Base-by-base conservation (phyloP, 179 eudicot species). In the Nepenthes alata region DNA sequence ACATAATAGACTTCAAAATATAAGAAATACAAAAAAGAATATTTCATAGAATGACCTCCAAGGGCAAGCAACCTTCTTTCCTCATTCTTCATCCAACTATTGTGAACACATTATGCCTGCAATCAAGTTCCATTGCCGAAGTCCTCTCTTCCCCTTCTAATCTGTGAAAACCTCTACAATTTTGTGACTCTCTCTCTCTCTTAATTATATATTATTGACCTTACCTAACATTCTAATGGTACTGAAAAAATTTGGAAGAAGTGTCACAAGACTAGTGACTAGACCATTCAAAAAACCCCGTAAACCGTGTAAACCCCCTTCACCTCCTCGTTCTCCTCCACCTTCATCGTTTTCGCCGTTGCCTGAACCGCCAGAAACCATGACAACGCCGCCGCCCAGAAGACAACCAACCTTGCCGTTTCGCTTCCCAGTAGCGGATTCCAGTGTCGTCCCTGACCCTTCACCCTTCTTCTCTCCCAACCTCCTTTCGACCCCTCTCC, bases 381-480 rank as follows among this genome's bases (percentile, higher is more conserved):
- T 69, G 76, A 6, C 74, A n/a, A 65, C 73, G 16, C 78, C 75
- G 2, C 74, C 76, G 35, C 38, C 50, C 3, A 11, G 54, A 36
- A 60, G 37, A 55, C 68, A 47, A 50, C 58, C 38, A 2, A 54
- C 58, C 7, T 67, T 57, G 12, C 84, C 85, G 0, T 84, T 77
- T 67, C 66, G 59, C 11, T 91, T 91, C 67, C 96, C 96, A 4
- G n/a, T 58, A 44, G 64, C 77, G 60, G 60, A 76, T 12, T 83
- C 97, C 47, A 54, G 70, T 0, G 85, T 85, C 68, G 79, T 91
- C 35, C 97, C 97, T 3, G 84, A 88, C 59, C 97, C 97, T 0
- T 74, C 89, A n/a, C 44, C 14, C 3, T 88, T 80, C 76, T 85
- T 91, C 77, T 68, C 91, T 14, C 82, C 80, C 8, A 36, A 72